Base-by-base conservation (phyloP, 345 rosid species). In the Euphorbia pulcherrima region DNA sequence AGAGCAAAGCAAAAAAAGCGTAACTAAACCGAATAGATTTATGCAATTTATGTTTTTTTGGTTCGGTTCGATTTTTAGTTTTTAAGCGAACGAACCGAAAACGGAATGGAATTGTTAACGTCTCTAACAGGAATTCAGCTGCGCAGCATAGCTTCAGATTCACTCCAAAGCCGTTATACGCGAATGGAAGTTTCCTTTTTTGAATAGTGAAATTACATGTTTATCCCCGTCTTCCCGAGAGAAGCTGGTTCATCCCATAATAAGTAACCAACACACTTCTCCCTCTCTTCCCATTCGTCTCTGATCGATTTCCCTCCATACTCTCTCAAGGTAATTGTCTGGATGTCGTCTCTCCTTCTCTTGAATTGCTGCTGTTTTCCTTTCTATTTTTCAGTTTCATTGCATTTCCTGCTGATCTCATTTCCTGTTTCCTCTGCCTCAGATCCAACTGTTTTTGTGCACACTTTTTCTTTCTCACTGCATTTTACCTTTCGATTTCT, bases 121-220 rank as follows among this genome's bases (percentile, higher is more conserved):
- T n/a, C n/a, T n/a, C n/a, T n/a, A n/a, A n/a, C n/a, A n/a, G n/a
- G n/a, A n/a, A 37, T 37, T 0, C 50, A 46, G 14, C 13, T 14
- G 0, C 2, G 16, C n/a, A 50, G 55, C 55, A n/a, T 50, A 50
- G 24, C 55, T 50, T 50, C 5, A 13, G 37, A 27, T 57, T n/a
- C 6, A 21, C 50, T n/a, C 50, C 50, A 44, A 44, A 44, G 66
- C 12, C 46, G 72, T 60, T 69, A 6, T 21, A 50, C 72, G 72
- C 51, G 33, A 44, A 11, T 44, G 50, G 50, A 44, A 44, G 3
- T 44, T 44, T 14, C 17, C 2, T 3, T 1, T 33, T 33, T 33
- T n/a, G n/a, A 33, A 7, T 33, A 33, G 7, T 33, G 7, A n/a
- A 54, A 23, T 23, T 11, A 6, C 61, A 7, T 0, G 21, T 12